Evolutionary conservation across 2,329 filamentous ascomycete species (phyloP), one percentile per base, ranked within the genome.

Genomic region (Podosphaera aphanis): DNA sequence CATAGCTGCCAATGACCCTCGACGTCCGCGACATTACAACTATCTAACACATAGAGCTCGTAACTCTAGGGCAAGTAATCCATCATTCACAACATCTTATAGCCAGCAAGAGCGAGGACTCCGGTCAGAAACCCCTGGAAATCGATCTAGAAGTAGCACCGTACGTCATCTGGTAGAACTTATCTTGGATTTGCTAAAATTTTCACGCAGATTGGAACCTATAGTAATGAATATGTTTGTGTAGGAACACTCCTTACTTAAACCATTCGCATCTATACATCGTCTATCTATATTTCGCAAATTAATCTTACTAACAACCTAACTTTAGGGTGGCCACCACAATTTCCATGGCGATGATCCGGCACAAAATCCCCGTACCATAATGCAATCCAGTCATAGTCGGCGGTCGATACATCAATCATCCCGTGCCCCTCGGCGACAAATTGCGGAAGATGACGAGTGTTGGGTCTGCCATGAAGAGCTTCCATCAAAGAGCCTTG

Each of bases 391-490:
- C 33, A 46, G 15, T 33, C 49, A 51, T 37, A 23, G 41, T 3
- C 27, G 27, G 23, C 39, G 39, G 10, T 25, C 45, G 13, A 18
- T 43, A n/a, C 45, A 25, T 21, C 19, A 23, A 33, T 7, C 43
- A 39, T 48, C 51, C 18, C 48, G 53, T 5, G 49, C 55, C 15
- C 47, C 47, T 38, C 47, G 50, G 20, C 53, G 48, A 1, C 71
- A 69, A 47, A 67, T 71, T 54, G 65, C 68, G 5, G 82, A 86
- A 57, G 81, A 85, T 56, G 81, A 86, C 56, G 78, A 83, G 54
- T 88, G 82, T 50, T 81, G 81, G 0, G 71, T 86, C 39, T 88
- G 82, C 54, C 79, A 82, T 55, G 62, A 66, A 33, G 79, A 84
- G 60, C 66, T 85, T 2, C 79, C 81, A 0, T 69, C 73, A 1